A percentile compares a stretch with the other conserved stretches of the same genome.
These are phyloP conservation scores for Collybia mongolica DNA, from an alignment of 768 basidiomycete genomes.

Conservation along the genomic window DNA sequence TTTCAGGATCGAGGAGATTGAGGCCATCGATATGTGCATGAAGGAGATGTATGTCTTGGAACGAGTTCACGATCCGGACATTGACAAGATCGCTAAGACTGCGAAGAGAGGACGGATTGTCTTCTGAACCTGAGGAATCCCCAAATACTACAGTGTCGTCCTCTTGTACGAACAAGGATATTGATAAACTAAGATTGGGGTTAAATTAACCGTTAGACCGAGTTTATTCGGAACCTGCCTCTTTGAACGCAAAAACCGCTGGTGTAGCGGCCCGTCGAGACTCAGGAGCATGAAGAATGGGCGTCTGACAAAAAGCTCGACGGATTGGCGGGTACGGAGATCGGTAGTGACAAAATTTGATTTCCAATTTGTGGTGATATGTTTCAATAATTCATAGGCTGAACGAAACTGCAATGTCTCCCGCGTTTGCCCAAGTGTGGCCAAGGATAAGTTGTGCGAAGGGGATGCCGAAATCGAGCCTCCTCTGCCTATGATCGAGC, in stretches of 20 bases:
- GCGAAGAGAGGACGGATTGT: constrained; percentile 21
- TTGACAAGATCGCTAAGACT: constrained; percentile 50
- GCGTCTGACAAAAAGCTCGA: constrained; percentile 74
- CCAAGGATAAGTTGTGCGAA: constrained; percentile 26
- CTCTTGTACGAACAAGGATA: constrained; percentile 73
- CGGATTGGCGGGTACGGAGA: constrained; percentile 48
- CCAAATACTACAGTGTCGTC: constrained; percentile 75
- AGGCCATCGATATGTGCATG: constrained; percentile 63
- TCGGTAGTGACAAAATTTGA: constrained; percentile 80
- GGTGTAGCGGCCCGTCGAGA: constrained; percentile 78
- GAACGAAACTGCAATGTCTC: constrained; percentile 39
- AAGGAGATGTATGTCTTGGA: constrained; percentile 50
- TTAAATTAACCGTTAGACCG: background rate
- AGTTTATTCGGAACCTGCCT: constrained; percentile 32
- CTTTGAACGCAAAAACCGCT: constrained; percentile 61
- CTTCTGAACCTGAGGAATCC: constrained; percentile 5
- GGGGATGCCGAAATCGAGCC: constrained; percentile 18
- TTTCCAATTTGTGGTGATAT: constrained; percentile 82
- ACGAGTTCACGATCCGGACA: constrained; percentile 66
- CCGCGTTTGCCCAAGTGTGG: constrained; percentile 11
- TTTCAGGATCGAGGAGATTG: constrained; percentile 68
- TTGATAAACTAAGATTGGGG: constrained; percentile 26
- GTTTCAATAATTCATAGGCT: constrained; percentile 57
- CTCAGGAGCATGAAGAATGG: constrained; percentile 88
- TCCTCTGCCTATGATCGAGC: too few relatives aligned